Base-by-base conservation (phyloP, 768 basidiomycete genomes). In the Strobilomyces dryophilus region DNA sequence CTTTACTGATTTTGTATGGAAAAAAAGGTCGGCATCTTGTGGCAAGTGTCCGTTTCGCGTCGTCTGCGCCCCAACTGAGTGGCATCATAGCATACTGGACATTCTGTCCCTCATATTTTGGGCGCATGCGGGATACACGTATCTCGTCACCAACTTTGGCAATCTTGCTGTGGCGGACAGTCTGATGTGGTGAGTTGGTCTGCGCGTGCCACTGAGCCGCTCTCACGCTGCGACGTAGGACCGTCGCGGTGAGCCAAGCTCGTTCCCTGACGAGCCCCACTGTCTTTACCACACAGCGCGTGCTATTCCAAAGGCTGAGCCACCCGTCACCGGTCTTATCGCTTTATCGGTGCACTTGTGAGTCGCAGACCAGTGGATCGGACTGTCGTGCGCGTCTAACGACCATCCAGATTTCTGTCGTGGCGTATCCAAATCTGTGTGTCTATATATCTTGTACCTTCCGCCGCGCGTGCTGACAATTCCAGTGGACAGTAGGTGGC, bases 401-500 rank as follows among this genome's bases (percentile, higher is more conserved):
- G 18, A 27, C 9, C 9, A 5, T n/a, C 31, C 43, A 51, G 50
- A 8, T 51, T 45, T 31, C 11, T 51, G 37, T 37, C 50, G 27
- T 51, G 50, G 50, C 50, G 43, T 26, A 51, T 51, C 18, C 50
- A 51, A 29, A 29, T 51, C 9, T 21, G 50, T 51, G 37, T 29
- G 50, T 45, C 15, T 12, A 4, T 21, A 3, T 8, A 2, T 37
- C 11, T 18, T 18, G 14, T 20, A 14, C 3, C 5, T 26, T 36
- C 41, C 21, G 9, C 44, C n/a, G 12, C 6, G 21, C 14, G 5
- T 44, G 9, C 36, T 45, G 20, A 45, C 17, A 12, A 8, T 37
- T 20, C 31, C 15, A 51, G 51, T 51, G 51, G 35, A 51, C 35
- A 10, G 21, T 12, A 29, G 35, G 35, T 51, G 51, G 51, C 36